Conservation (phyloP, 345 rosid species). For the Bruguiera parviflora region DNA sequence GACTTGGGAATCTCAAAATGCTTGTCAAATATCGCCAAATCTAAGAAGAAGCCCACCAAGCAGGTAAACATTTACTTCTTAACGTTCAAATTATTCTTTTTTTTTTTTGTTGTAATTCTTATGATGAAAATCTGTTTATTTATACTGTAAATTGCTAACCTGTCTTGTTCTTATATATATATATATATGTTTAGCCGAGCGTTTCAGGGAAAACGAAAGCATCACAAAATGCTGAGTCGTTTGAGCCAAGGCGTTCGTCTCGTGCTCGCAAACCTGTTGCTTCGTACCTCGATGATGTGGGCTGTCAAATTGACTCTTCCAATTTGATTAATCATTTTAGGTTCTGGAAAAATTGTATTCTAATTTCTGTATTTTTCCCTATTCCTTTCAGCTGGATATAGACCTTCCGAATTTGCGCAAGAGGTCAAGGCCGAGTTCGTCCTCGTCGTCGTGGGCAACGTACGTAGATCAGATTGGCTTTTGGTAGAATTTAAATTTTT, state of each 20-base stretch:
- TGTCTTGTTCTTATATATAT: neutral
- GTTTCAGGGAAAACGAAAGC: conserved; percentile 19
- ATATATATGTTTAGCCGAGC: conserved; percentile 14
- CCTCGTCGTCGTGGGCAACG: conserved; percentile 31
- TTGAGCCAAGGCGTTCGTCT: conserved; percentile 54
- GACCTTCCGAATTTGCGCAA: conserved; percentile 19
- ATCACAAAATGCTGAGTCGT: neutral
- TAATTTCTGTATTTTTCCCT: neutral
- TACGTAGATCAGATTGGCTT: neutral
- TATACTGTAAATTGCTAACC: no score
- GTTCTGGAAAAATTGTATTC: neutral
- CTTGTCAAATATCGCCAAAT: conserved; percentile 18
- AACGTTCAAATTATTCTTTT: neutral
- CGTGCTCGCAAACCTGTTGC: conserved; percentile 37
- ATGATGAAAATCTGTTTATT: neutral
- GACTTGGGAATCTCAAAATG: conserved; percentile 36
- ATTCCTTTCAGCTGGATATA: conserved; percentile 22
- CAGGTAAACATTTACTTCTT: neutral
- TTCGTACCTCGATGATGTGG: conserved; percentile 45
- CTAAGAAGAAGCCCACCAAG: conserved; percentile 29
- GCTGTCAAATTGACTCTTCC: neutral
- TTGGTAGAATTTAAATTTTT: neutral
- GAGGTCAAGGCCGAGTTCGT: conserved; percentile 27
- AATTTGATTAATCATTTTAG: neutral
- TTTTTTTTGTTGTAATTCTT: neutral